phyloP scores from a whole-genome alignment of 495 filamentous ascomycete genomes.

The Amniculicola lignicola region DNA sequence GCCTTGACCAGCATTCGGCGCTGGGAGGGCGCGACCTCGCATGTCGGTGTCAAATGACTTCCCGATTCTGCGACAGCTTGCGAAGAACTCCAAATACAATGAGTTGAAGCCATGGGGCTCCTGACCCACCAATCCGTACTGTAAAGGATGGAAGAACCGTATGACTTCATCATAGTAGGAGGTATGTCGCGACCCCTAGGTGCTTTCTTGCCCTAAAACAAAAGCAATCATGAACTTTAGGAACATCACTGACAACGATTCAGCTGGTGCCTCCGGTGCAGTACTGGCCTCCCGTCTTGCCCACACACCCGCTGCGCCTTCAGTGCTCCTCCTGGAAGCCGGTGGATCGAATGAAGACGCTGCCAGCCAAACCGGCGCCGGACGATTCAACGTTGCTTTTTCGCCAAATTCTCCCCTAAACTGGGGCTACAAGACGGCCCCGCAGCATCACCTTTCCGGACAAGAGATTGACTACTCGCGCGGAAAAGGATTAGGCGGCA shows the following conservation, averaged over 20 bases:
- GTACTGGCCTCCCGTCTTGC: slow-evolving; percentile 50
- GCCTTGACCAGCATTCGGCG: too few relatives aligned
- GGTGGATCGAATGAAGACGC: slow-evolving; percentile 51
- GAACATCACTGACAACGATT: slow-evolving; percentile 11
- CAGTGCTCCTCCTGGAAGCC: slow-evolving; percentile 58
- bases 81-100: too few relatives aligned
- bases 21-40: too few relatives aligned
- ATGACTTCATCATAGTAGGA: slow-evolving; percentile 57
- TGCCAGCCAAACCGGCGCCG: slow-evolving; percentile 48
- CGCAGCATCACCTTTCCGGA: slow-evolving; percentile 51
- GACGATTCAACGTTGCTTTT: slow-evolving; percentile 51
- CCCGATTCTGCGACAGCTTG: too few relatives aligned
- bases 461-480: slow-evolving; percentile 55
- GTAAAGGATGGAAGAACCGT: slow-evolving; percentile 31
- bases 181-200: slow-evolving; percentile 45
- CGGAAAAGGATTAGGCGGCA: slow-evolving; percentile 59
- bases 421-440: slow-evolving; percentile 59
- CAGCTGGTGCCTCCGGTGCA: slow-evolving; percentile 59
- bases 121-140: too few relatives aligned
- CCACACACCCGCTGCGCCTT: slow-evolving; percentile 44
- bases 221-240: too few relatives aligned
- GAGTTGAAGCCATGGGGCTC: too few relatives aligned
- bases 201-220: too few relatives aligned
- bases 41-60: too few relatives aligned
- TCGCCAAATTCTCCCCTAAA: slow-evolving; percentile 42